Percentiles rank a stretch among this genome's conserved stretches.
Evolutionary conservation across 2,329 filamentous ascomycete species (phyloP).

Genomic region (Westerdykella sp.): DNA sequence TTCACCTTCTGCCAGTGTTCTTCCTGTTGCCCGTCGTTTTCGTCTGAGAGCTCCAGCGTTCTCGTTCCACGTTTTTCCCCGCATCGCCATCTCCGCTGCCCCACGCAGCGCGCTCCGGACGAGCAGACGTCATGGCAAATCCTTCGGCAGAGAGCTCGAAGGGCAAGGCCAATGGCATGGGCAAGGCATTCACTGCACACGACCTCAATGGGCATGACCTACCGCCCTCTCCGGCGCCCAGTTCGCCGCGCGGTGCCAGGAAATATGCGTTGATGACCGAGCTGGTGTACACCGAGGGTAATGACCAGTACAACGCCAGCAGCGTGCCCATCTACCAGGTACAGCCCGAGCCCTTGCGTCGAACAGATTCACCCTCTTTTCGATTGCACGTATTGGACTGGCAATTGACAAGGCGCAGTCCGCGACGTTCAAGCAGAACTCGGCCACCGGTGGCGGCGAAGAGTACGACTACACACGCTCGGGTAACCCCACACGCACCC

Average conservation of each 20-base stretch:
- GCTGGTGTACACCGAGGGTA: conserved; percentile 90
- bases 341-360: conserved; percentile 2
- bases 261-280: conserved; percentile 94
- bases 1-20: not conserved
- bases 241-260: conserved; percentile 76
- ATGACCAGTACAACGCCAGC: conserved; percentile 94
- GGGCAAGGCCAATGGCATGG: conserved; percentile 31
- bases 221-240: conserved; percentile 72
- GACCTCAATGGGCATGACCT: conserved; percentile 38
- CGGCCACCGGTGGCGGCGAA: conserved; percentile 66
- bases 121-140: conserved; percentile 22
- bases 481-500: conserved; percentile 91
- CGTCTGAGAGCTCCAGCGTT: conserved; percentile 12
- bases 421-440: conserved; percentile 93
- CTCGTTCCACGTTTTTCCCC: not conserved
- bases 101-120: conserved; percentile 8
- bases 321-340: conserved; percentile 95
- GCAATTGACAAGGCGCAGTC: conserved; percentile 49
- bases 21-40: conserved; percentile 2
- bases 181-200: conserved; percentile 37
- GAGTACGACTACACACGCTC: conserved; percentile 99
- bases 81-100: conserved; percentile 3
- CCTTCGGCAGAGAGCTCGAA: conserved; percentile 24
- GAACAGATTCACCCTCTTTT: not conserved
- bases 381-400: not conserved